Evolutionary conservation across 768 basidiomycete species (phyloP), one percentile per base, ranked within the genome.

Genomic region (Arthromyces matolae): DNA sequence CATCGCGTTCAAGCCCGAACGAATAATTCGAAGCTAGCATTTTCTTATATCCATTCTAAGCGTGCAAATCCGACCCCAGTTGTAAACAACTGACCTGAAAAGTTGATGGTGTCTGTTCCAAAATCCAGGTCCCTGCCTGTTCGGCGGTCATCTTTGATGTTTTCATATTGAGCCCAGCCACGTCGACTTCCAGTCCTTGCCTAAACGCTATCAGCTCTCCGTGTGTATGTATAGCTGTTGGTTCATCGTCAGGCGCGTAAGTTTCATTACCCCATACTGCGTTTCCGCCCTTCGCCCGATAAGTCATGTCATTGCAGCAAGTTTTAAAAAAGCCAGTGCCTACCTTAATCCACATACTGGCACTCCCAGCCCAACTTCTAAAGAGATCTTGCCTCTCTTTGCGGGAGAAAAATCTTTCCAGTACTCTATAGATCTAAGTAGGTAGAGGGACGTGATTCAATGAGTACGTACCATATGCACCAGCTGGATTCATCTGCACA

Each of bases 291-390:
- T 92, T 52, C 0, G n/a, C 14, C 35, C 25, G 33, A 19, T 45
- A 14, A 36, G 20, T 28, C 24, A 38, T 38, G 18, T 13, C 9
- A 16, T 23, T 12, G n/a, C 28, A 31, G 19, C 4, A 19, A 12
- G 16, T n/a, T 41, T 24, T 38, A n/a, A 19, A 13, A 38, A 42
- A n/a, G 19, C 34, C 14, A 10, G 18, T 43, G 23, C n/a, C 25
- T 61, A 81, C 89, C 79, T 94, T 95, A 51, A 94, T 79, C 93
- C 93, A 94, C 81, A 93, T 79, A 55, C 89, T 89, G 19, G 88
- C 92, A 54, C 90, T 87, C 25, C 94, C 94, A 6, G 91, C 91
- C 95, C 95, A 99, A 60, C 86, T 89, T 23, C 92, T 77, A 73
- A 99, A 97, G 9, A 99, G 74, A 42, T 80, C 83, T 50, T 89